Percentiles rank a stretch among this genome's conserved stretches.
Conservation (phyloP, 352 stramenopile genomes). For the Stramenopiles sp. region DNA sequence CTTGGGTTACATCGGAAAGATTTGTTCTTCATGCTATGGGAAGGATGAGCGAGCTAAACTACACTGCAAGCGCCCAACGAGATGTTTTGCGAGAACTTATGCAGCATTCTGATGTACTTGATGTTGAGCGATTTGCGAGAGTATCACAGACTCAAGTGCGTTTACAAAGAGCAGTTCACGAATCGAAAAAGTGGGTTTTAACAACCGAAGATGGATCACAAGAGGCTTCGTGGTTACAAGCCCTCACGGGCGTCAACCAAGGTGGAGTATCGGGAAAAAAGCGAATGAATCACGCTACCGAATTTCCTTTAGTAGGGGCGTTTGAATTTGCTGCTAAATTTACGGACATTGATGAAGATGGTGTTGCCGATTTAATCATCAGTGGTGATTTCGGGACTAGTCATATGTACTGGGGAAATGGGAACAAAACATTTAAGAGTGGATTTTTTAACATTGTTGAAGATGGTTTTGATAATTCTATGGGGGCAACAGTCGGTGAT, state of each 20-base stretch:
- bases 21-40: not conserved
- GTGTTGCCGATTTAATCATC: not conserved
- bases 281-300: not conserved
- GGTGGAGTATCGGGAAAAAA: not conserved
- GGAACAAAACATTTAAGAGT: not conserved
- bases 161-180: no score
- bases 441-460: not conserved
- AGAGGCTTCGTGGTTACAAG: not conserved
- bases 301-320: not conserved
- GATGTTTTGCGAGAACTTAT: not conserved
- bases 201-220: no score
- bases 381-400: constrained; percentile 8
- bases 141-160: not conserved
- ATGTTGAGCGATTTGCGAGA: not conserved
- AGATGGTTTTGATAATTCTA: not conserved
- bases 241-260: not conserved
- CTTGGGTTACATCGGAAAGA: not conserved
- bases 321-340: constrained; percentile 11
- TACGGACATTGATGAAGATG: not conserved
- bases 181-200: no score
- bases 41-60: not conserved
- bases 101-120: not conserved
- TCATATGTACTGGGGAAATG: not conserved
- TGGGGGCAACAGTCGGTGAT: constrained; percentile 7
- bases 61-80: not conserved